These are phyloP conservation scores for Boletellus deceptivus DNA, from an alignment of 1,284 basidiomycete genomes.

Conservation along the genomic window DNA sequence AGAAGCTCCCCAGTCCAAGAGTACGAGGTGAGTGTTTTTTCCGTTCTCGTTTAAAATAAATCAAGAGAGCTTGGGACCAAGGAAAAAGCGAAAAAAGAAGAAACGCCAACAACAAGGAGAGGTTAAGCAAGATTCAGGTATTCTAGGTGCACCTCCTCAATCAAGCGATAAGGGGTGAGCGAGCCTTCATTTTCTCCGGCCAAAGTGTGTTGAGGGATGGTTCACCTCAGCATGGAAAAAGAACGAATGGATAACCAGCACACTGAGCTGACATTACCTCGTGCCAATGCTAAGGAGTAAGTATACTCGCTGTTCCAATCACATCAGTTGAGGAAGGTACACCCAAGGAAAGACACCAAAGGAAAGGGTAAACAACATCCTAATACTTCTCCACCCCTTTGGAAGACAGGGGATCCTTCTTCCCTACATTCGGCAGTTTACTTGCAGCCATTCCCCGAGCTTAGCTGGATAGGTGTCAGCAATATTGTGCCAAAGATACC, in stretches of 20 bases:
- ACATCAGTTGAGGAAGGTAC: neutral
- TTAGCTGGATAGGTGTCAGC: neutral
- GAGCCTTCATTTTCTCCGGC: neutral
- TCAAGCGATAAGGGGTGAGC: neutral
- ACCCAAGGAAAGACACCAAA: neutral
- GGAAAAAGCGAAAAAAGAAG: neutral
- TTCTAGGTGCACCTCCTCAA: neutral
- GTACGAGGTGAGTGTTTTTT: slow-evolving; percentile 6
- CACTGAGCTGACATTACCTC: neutral
- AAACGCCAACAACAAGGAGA: neutral
- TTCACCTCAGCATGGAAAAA: neutral
- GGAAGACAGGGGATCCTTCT: slow-evolving; percentile 16
- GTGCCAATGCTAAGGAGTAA: neutral
- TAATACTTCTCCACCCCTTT: neutral
- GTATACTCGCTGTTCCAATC: neutral
- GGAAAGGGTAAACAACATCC: slow-evolving; percentile 1
- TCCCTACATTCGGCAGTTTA: slow-evolving; percentile 1
- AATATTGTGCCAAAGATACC: neutral
- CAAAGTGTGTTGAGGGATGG: neutral
- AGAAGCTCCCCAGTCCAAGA: neutral
- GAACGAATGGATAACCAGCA: neutral
- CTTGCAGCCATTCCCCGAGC: neutral
- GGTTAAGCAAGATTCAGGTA: neutral
- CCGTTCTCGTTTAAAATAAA: neutral
- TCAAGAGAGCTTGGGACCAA: neutral